These are phyloP conservation scores for Triticum turgidum DNA, from an alignment of 176 grass and related monocot species.

Conservation along the genomic window DNA sequence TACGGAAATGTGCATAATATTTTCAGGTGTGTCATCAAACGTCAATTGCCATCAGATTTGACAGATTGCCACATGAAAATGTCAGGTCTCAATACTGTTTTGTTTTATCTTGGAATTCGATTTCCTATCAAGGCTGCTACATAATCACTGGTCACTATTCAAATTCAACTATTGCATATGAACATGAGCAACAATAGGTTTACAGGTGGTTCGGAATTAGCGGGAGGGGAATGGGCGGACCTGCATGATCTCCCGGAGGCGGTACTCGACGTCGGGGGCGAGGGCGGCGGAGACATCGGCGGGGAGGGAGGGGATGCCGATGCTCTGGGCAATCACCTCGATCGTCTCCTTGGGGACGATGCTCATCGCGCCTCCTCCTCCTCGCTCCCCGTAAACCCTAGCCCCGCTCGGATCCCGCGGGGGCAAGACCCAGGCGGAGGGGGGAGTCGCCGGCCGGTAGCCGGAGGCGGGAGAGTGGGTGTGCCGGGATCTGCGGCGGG, in stretches of 20 bases:
- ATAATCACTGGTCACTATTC: background rate
- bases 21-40: background rate
- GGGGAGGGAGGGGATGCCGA: constrained; percentile 70
- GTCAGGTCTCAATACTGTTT: background rate
- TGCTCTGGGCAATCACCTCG: constrained; percentile 82
- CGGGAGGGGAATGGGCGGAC: constrained; percentile 6
- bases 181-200: background rate
- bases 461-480: background rate
- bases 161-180: background rate
- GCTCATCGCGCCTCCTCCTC: constrained; percentile 52
- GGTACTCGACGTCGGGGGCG: constrained; percentile 87
- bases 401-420: background rate
- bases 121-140: background rate
- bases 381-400: constrained; percentile 32
- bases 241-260: constrained; percentile 96
- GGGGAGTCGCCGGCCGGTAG: background rate
- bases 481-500: background rate
- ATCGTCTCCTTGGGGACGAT: constrained; percentile 94
- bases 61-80: background rate
- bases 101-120: background rate
- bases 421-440: background rate
- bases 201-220: background rate
- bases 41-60: background rate
- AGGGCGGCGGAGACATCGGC: constrained; percentile 73
- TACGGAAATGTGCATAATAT: background rate